Conservation (phyloP, 768 basidiomycete species). For the Tricholoma matsutake region DNA sequence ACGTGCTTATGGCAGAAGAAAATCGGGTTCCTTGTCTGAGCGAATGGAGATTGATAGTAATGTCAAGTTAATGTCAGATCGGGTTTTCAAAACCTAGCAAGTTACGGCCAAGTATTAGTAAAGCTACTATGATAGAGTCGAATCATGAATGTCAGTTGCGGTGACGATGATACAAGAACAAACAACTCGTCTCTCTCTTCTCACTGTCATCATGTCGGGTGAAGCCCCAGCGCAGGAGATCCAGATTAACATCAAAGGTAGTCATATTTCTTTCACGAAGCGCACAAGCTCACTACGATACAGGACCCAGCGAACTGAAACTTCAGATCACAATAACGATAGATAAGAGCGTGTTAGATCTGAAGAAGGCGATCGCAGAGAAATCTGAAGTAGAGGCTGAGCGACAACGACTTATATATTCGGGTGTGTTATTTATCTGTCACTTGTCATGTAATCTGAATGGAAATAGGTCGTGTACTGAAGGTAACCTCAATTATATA, state of each 20-base stretch:
- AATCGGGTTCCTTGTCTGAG: no score
- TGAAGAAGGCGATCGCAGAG: not conserved
- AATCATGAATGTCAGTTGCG: no score
- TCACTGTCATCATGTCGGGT: not conserved
- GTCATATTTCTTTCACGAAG: not conserved
- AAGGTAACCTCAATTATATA: conserved; percentile 45
- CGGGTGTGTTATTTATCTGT: not conserved
- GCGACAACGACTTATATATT: not conserved
- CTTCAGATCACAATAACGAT: not conserved
- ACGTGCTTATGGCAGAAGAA: no score
- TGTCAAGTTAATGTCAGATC: no score
- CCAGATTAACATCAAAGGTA: not conserved
- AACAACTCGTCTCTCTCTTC: not conserved
- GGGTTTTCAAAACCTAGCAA: no score
- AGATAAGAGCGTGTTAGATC: not conserved
- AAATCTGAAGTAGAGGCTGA: not conserved
- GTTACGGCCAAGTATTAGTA: no score
- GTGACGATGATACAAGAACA: not conserved
- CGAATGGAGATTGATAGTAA: no score
- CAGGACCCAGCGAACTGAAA: not conserved
- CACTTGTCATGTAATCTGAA: not conserved
- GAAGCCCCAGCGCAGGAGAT: not conserved
- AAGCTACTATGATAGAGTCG: no score
- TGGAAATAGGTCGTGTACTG: conserved; percentile 59
- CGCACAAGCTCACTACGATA: not conserved